Evolutionary conservation across 352 stramenopile species (phyloP).

Genomic region (Phytophthora syringae): DNA sequence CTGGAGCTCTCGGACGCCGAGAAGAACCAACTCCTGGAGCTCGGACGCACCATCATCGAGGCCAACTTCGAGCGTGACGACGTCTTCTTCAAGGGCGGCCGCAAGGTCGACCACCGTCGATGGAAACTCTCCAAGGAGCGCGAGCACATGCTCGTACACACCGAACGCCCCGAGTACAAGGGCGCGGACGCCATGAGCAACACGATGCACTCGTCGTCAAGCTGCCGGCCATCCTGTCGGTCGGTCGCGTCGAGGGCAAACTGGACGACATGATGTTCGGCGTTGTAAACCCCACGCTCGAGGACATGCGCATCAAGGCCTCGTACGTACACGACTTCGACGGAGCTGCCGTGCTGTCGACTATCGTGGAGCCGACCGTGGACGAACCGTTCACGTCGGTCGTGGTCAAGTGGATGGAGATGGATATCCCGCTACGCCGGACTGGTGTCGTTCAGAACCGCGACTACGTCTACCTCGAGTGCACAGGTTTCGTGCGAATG

Average conservation of each 20-base stretch:
- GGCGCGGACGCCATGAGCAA: slow-evolving; percentile 32
- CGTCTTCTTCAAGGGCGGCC: slow-evolving; percentile 34
- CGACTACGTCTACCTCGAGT: slow-evolving; percentile 69
- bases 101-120: slow-evolving; percentile 32
- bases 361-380: slow-evolving; percentile 35
- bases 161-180: slow-evolving; percentile 40
- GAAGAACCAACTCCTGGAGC: slow-evolving; percentile 44
- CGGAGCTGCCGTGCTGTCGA: slow-evolving; percentile 41
- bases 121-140: slow-evolving; percentile 52
- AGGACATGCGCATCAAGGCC: slow-evolving; percentile 48
- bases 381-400: slow-evolving; percentile 43
- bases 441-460: slow-evolving; percentile 56
- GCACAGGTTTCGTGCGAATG: slow-evolving; percentile 48
- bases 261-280: slow-evolving; percentile 56
- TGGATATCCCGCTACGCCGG: slow-evolving; percentile 42
- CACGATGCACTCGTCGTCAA: slow-evolving; percentile 32
- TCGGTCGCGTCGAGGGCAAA: slow-evolving; percentile 37
- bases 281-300: slow-evolving; percentile 40
- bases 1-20: slow-evolving; percentile 40
- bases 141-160: slow-evolving; percentile 42
- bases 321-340: slow-evolving; percentile 45
- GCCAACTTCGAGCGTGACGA: slow-evolving; percentile 45
- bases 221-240: slow-evolving; percentile 37
- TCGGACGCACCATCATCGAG: slow-evolving; percentile 42
- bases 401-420: slow-evolving; percentile 52